Conservation (phyloP, 2,329 filamentous ascomycete genomes). For the Tolypocladium cylindrosporum region DNA sequence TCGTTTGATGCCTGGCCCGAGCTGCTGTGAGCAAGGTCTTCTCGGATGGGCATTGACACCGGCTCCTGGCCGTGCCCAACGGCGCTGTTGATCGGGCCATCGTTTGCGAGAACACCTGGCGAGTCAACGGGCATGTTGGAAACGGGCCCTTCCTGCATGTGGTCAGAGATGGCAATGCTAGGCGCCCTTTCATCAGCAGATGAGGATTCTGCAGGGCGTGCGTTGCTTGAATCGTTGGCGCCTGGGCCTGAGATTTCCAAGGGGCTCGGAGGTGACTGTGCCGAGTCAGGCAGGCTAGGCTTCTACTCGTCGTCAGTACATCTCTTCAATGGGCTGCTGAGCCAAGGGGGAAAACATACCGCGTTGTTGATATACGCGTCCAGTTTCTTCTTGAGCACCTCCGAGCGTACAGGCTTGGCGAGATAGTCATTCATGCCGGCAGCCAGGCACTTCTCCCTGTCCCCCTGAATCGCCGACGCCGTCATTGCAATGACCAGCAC, state of each 20-base stretch:
- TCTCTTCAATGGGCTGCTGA: not conserved
- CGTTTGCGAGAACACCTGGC: conserved; percentile 12
- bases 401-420: conserved; percentile 86
- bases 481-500: conserved; percentile 97
- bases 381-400: conserved; percentile 77
- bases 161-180: conserved; percentile 10
- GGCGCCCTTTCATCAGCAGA: conserved; percentile 3
- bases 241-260: not conserved
- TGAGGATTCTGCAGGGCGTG: not conserved
- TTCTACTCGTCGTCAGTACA: not conserved
- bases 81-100: conserved; percentile 14
- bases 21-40: not conserved
- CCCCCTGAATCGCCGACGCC: conserved; percentile 85
- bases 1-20: conserved; percentile 21
- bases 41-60: not conserved
- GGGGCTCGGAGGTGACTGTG: not conserved
- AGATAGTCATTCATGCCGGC: conserved; percentile 97
- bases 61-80: conserved; percentile 2
- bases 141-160: conserved; percentile 21
- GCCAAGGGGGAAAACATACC: conserved; percentile 9
- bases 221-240: not conserved
- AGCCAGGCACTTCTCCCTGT: conserved; percentile 89
- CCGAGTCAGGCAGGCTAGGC: not conserved
- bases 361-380: conserved; percentile 40
- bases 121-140: conserved; percentile 21